phyloP scores from a whole-genome alignment of 108 stramenopile species.

The Ochromonas danica region DNA sequence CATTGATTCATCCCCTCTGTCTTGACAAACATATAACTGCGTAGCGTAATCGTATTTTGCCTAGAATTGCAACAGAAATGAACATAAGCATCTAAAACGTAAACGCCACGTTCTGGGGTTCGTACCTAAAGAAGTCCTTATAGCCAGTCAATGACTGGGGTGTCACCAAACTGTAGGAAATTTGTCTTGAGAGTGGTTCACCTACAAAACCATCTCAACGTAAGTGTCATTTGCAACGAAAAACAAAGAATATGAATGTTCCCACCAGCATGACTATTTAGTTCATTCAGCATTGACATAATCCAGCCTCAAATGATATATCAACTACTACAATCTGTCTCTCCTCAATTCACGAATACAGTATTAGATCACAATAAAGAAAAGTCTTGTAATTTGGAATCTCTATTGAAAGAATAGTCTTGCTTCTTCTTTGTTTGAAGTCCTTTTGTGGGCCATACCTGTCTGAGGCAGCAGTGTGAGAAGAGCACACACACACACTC shows the following conservation, averaged over 20 bases:
- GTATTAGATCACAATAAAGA: not conserved
- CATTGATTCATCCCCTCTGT: not conserved
- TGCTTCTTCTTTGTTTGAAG: too few relatives aligned
- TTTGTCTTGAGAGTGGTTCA: not conserved
- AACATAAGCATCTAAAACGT: not conserved
- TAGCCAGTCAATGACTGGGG: not conserved
- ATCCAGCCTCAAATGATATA: too few relatives aligned
- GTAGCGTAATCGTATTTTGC: not conserved
- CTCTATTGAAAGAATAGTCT: not conserved
- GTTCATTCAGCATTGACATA: too few relatives aligned
- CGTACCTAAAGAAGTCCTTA: not conserved
- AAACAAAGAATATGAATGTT: too few relatives aligned
- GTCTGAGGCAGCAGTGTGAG: not conserved
- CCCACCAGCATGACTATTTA: too few relatives aligned
- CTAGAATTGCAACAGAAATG: not conserved
- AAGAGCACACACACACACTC: not conserved
- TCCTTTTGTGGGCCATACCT: too few relatives aligned
- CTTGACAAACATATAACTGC: not conserved
- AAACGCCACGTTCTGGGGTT: not conserved
- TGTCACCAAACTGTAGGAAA: not conserved
- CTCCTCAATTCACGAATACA: not conserved
- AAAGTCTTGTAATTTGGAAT: not conserved
- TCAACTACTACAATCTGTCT: too few relatives aligned
- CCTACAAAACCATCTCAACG: too few relatives aligned
- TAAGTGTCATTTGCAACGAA: too few relatives aligned